Conservation (phyloP, 148 eudicot genomes). For the Rhododendron vialii region DNA sequence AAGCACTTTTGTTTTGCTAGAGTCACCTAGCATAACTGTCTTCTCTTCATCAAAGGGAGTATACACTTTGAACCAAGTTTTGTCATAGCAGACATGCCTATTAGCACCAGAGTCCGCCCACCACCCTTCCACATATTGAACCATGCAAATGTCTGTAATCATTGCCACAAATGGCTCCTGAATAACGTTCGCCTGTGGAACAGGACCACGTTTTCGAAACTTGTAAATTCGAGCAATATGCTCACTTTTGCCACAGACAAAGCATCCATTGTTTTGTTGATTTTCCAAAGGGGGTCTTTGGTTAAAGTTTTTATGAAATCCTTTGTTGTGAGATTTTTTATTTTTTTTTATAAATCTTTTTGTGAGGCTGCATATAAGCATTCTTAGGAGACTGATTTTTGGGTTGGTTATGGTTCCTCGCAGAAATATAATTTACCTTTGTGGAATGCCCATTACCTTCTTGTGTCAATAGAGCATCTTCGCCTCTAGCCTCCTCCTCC, state of each 20-base stretch:
- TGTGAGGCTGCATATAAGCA: too few relatives aligned
- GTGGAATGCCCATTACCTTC: background rate
- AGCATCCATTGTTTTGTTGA: background rate
- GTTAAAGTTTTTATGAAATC: background rate
- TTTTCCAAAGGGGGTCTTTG: background rate
- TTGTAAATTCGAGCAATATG: background rate
- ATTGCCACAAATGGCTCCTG: background rate
- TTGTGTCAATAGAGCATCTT: background rate
- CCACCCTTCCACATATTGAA: background rate
- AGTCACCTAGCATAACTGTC: background rate
- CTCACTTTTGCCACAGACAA: background rate
- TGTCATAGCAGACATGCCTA: conserved; percentile 4
- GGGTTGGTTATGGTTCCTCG: background rate
- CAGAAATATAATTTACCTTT: background rate
- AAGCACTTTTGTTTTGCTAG: background rate
- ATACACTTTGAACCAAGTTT: conserved; percentile 2
- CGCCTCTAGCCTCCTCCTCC: background rate
- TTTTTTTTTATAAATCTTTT: too few relatives aligned
- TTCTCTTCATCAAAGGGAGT: background rate
- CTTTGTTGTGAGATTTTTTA: background rate
- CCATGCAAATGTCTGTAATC: conserved; percentile 4
- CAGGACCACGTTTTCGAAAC: background rate
- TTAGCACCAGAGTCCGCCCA: background rate
- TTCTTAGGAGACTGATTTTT: too few relatives aligned
- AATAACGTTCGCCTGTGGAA: background rate